phyloP scores from a whole-genome alignment of 73 alveolate species.

The Paramecium pentaurelia region DNA sequence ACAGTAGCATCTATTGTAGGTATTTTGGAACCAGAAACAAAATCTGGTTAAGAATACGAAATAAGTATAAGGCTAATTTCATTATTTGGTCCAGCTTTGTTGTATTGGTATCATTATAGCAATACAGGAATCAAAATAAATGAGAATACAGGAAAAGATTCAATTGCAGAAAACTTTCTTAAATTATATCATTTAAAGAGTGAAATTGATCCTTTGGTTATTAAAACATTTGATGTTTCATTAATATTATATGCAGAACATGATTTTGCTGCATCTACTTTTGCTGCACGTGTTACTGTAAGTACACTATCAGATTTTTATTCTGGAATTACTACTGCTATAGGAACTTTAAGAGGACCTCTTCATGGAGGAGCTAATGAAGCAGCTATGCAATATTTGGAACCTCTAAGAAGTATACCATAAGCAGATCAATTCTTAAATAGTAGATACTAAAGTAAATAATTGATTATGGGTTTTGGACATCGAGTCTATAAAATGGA shows the following conservation, averaged over 20 bases:
- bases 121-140: slow-evolving; percentile 64
- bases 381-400: slow-evolving; percentile 73
- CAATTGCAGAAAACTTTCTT: slow-evolving; percentile 67
- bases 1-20: slow-evolving; percentile 68
- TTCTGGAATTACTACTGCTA: slow-evolving; percentile 73
- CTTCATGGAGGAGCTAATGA: slow-evolving; percentile 86
- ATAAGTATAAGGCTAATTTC: slow-evolving; percentile 69
- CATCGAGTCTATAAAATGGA: slow-evolving; percentile 77
- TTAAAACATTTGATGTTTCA: slow-evolving; percentile 71
- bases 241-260: slow-evolving; percentile 79
- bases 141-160: slow-evolving; percentile 65
- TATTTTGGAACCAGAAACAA: slow-evolving; percentile 70
- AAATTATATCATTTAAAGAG: slow-evolving; percentile 59
- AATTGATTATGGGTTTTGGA: slow-evolving; percentile 80
- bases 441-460: slow-evolving; percentile 53
- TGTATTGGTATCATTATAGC: slow-evolving; percentile 75
- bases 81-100: slow-evolving; percentile 69
- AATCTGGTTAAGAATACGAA: slow-evolving; percentile 41
- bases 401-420: slow-evolving; percentile 45
- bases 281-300: slow-evolving; percentile 79
- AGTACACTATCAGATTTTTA: slow-evolving; percentile 71
- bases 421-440: slow-evolving; percentile 63
- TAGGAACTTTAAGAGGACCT: slow-evolving; percentile 81
- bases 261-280: slow-evolving; percentile 79
- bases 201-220: slow-evolving; percentile 54